These are phyloP conservation scores for Porcisia deanei DNA, from an alignment of 208 protist species.

Conservation along the genomic window DNA sequence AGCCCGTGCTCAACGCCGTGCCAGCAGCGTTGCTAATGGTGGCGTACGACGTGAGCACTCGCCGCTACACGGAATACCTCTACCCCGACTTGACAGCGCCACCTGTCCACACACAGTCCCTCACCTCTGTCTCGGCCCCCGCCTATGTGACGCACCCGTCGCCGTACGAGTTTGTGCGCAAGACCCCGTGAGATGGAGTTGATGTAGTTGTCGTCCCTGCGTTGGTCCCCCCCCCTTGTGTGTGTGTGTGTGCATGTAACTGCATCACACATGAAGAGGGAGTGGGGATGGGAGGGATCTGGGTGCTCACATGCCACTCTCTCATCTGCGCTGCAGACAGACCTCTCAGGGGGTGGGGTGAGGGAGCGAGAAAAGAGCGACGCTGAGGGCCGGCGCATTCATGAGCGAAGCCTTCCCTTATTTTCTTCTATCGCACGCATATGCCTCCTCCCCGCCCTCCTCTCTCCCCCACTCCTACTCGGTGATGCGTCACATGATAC, in stretches of 20 bases:
- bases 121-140: conserved; percentile 37
- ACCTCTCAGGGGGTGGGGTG: neutral
- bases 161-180: conserved; percentile 62
- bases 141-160: conserved; percentile 25
- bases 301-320: neutral
- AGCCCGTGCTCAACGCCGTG: conserved; percentile 69
- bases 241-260: neutral
- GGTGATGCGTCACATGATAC: too few relatives aligned
- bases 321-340: neutral
- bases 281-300: neutral
- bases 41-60: conserved; percentile 56
- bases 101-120: conserved; percentile 45
- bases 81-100: conserved; percentile 45
- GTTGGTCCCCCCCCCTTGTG: neutral
- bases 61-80: conserved; percentile 69
- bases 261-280: neutral
- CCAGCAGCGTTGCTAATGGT: conserved; percentile 69
- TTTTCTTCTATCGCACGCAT: too few relatives aligned
- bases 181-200: neutral
- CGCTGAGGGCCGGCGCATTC: neutral
- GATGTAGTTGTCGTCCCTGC: neutral
- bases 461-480: too few relatives aligned
- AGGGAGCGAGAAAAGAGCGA: neutral
- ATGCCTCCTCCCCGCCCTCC: too few relatives aligned
- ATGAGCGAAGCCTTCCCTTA: too few relatives aligned